These are phyloP conservation scores for Botrytis cinerea DNA, from an alignment of 2,329 filamentous ascomycete genomes.

Conservation along the genomic window DNA sequence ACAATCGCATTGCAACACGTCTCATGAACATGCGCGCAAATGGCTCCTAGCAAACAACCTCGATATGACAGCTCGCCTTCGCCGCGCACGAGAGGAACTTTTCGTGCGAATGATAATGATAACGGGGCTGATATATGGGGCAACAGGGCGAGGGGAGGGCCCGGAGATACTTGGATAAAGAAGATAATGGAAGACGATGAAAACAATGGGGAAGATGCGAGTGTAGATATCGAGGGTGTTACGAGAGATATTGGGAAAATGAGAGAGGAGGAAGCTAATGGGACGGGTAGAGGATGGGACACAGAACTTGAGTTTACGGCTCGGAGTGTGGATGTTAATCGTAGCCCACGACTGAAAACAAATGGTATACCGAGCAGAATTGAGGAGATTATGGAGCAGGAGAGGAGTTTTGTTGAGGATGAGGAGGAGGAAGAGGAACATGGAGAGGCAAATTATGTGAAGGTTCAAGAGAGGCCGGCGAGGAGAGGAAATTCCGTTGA, in stretches of 20 bases:
- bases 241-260: conserved; percentile 24
- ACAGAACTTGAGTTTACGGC: conserved; percentile 39
- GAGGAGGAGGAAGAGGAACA: conserved; percentile 19
- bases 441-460: not conserved
- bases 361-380: conserved; percentile 28
- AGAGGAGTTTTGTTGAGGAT: conserved; percentile 27
- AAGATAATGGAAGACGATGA: conserved; percentile 13
- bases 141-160: conserved; percentile 1
- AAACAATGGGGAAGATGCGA: conserved; percentile 9
- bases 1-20: conserved; percentile 10
- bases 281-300: conserved; percentile 29
- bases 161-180: conserved; percentile 18
- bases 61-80: conserved; percentile 24
- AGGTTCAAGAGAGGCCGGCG: not conserved
- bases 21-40: conserved; percentile 19
- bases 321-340: conserved; percentile 33
- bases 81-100: conserved; percentile 16
- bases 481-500: not conserved
- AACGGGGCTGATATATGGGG: conserved; percentile 9
- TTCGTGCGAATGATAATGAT: conserved; percentile 4
- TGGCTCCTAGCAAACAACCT: conserved; percentile 21
- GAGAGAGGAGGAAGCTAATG: conserved; percentile 16
- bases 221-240: conserved; percentile 23
- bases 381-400: conserved; percentile 35
- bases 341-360: conserved; percentile 27